phyloP scores from a whole-genome alignment of 2,329 filamentous ascomycete genomes.

The Blastomyces silverae region DNA sequence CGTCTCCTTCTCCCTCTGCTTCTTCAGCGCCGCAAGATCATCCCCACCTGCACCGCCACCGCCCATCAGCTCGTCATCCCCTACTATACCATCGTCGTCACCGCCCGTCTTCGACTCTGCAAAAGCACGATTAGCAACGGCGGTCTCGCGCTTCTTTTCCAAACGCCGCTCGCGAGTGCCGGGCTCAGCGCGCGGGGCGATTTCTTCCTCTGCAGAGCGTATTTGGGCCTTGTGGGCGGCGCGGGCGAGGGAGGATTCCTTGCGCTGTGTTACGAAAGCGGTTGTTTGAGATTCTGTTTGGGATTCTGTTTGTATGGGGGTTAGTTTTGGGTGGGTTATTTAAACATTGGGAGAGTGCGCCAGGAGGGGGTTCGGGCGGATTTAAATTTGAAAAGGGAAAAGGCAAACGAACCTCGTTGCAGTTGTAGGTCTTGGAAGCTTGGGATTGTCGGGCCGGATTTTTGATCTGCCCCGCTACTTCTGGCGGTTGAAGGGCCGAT shows the following conservation, averaged over 20 bases:
- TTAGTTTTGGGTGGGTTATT: constrained; percentile 23
- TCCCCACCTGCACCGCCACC: constrained; percentile 49
- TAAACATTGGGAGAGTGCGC: constrained; percentile 19
- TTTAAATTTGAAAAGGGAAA: background rate
- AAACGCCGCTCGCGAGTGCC: constrained; percentile 76
- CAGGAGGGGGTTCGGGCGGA: background rate
- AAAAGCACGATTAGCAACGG: constrained; percentile 68
- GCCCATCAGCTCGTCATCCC: constrained; percentile 72
- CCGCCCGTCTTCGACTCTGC: constrained; percentile 51
- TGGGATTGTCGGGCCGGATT: constrained; percentile 58
- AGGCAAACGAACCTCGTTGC: constrained; percentile 32
- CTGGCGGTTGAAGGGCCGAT: constrained; percentile 25
- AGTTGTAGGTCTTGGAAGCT: constrained; percentile 66
- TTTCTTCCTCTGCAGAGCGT: constrained; percentile 54
- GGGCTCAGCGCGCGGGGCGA: constrained; percentile 73
- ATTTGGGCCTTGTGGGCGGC: constrained; percentile 31
- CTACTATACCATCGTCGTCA: constrained; percentile 52
- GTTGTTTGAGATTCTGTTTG: constrained; percentile 46
- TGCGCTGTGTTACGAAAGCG: constrained; percentile 59
- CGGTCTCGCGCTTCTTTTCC: constrained; percentile 72
- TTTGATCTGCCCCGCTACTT: constrained; percentile 21
- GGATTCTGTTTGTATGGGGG: constrained; percentile 28
- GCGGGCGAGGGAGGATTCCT: constrained; percentile 61
- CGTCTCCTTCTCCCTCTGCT: constrained; percentile 57
- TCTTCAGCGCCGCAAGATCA: constrained; percentile 57